Percentiles rank a stretch among this genome's conserved stretches.
These are phyloP conservation scores for Leptosphaerulina australis DNA, from an alignment of 2,329 filamentous ascomycete genomes.

Conservation along the genomic window DNA sequence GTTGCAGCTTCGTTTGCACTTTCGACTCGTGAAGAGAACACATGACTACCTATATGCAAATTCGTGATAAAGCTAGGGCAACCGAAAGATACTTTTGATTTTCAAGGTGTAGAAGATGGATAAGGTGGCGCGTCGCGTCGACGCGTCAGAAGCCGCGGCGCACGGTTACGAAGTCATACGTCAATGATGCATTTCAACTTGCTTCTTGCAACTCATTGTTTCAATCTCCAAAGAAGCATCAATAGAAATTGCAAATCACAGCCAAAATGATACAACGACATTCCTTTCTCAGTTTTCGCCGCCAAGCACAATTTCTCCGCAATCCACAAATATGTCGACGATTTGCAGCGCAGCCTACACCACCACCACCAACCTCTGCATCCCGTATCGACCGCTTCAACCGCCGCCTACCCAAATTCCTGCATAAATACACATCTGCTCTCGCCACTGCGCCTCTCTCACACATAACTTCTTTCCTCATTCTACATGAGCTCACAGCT, in stretches of 20 bases:
- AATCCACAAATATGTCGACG: conserved; percentile 15
- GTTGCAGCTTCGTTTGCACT: too few species aligned
- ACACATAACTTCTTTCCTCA: conserved; percentile 82
- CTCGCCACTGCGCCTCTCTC: conserved; percentile 79
- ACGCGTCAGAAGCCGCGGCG: conserved; percentile 17
- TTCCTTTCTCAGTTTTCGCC: conserved; percentile 7
- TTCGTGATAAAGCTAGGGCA: conserved; percentile 3
- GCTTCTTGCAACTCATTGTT: neutral
- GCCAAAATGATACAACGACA: conserved; percentile 21
- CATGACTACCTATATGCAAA: neutral
- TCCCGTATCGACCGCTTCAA: conserved; percentile 46
- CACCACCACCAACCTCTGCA: conserved; percentile 29
- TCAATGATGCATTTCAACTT: neutral
- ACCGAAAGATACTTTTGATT: conserved; percentile 10
- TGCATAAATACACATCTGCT: conserved; percentile 71
- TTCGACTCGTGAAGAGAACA: too few species aligned
- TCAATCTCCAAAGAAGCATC: neutral
- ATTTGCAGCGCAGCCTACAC: conserved; percentile 26
- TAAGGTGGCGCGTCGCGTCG: conserved; percentile 9
- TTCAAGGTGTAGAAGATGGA: conserved; percentile 17
- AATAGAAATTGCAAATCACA: neutral
- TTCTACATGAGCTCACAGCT: conserved; percentile 92
- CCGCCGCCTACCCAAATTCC: conserved; percentile 62
- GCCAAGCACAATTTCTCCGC: neutral
- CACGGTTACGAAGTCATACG: conserved; percentile 7